Evolutionary conservation across 306 rosid genomes (phyloP), one percentile per base, ranked within the genome.

Genomic region (Urtica urens): DNA sequence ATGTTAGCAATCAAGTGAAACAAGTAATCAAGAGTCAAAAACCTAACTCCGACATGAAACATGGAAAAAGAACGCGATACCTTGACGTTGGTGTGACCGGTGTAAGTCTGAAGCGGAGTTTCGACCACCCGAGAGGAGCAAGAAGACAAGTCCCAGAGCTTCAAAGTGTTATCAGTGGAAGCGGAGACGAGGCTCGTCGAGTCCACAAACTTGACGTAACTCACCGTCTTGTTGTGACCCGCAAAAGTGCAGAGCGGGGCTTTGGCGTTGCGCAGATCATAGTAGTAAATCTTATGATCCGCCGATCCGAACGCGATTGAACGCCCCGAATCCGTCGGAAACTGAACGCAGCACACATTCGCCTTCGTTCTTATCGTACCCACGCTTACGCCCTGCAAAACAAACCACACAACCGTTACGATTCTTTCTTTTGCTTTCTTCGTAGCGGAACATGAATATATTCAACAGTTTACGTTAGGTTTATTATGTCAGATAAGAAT

Each of bases 291-390:
- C 34, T 70, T 78, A 66, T 85, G 99, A 64, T 92, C 99, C 1
- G 99, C 96, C 5, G 99, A 92, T 58, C 99, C 99, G 55, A 85
- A 92, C 8, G 94, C 96, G 54, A 92, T 81, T 71, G 61, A 77
- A 38, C 87, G 87, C 48, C 87, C 72, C 17, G 87, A 77, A 65
- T 85, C 99, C 49, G 46, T 34, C 7, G 94, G 93, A 56, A 85
- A 92, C 74, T 92, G 94, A 51, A 92, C 96, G 30, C 94, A 85
- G 79, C 99, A 92, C 50, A 92, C 87, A 46, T 92, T 85, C 25
- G 99, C 99, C 78, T 92, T 82, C 28, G 96, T 77, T 65, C 76
- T 85, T 72, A 92, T 92, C 60, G 99, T 73, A 42, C 94, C 94
- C 31, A 82, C 59, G 66, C 99, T 92, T 57, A 42, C 71, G 51